A percentile compares a stretch with the other conserved stretches of the same genome.
Evolutionary conservation across 495 filamentous ascomycete species (phyloP).

Genomic region (Podospora conica): DNA sequence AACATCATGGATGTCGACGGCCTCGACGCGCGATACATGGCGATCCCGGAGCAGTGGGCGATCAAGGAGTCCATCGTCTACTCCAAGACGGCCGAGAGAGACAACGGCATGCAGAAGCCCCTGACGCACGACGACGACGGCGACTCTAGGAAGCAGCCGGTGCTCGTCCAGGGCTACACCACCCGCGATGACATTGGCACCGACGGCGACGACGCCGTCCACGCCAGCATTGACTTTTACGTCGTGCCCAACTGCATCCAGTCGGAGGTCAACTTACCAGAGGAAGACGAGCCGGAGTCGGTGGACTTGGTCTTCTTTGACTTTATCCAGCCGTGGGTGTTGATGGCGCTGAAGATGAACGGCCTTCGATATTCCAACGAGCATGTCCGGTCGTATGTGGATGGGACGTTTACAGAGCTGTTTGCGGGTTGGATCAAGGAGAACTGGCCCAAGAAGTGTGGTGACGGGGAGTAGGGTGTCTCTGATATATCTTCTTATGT

Average conservation of each 20-base stretch:
- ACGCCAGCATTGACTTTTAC: conserved; percentile 67
- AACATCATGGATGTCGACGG: conserved; percentile 42
- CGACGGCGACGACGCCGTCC: conserved; percentile 91
- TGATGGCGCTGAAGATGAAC: conserved; percentile 63
- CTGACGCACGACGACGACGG: conserved; percentile 11
- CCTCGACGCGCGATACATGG: conserved; percentile 31
- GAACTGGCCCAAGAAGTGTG: conserved; percentile 62
- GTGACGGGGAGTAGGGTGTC: background rate
- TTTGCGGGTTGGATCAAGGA: conserved; percentile 71
- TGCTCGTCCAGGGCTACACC: conserved; percentile 73
- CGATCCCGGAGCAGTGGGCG: conserved; percentile 35
- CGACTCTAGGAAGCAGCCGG: conserved; percentile 20
- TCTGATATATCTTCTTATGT: background rate
- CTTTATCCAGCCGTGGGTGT: conserved; percentile 76
- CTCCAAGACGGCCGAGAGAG: background rate
- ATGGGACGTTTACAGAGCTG: conserved; percentile 65
- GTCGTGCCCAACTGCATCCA: conserved; percentile 77
- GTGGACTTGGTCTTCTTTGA: conserved; percentile 89
- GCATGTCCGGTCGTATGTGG: conserved; percentile 60
- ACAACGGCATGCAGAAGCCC: conserved; percentile 26
- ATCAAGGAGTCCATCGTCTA: conserved; percentile 25
- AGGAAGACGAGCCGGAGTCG: conserved; percentile 48
- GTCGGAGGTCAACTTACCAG: conserved; percentile 51
- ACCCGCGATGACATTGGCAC: conserved; percentile 76
- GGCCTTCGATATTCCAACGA: conserved; percentile 53